Base-by-base conservation (phyloP, 2,329 filamentous ascomycete species). In the Fusarium secorum region DNA sequence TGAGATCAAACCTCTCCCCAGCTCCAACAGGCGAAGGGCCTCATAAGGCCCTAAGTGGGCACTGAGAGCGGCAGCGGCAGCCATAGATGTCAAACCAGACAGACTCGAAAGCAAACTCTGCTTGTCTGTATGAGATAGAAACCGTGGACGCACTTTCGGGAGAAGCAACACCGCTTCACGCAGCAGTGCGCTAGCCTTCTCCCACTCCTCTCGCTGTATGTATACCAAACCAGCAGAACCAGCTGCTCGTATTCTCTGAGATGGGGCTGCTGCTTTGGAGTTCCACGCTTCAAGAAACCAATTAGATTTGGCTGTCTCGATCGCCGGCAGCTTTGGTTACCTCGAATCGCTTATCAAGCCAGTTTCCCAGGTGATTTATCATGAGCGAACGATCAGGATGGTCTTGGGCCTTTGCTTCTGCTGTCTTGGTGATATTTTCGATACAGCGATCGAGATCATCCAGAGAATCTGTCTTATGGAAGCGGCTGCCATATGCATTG, bases 261-360 rank as follows among this genome's bases (percentile, higher is more conserved):
- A 33, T 18, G 28, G 45, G 0, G n/a, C 11, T 4, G 7, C 28
- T 1, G 5, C 2, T 10, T 33, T 14, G 14, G 45, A 33, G 15
- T 49, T 18, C 30, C 28, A 49, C 33, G 11, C 45, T 11, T 49
- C 11, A 4, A 24, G n/a, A 4, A 24, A 20, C 45, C 28, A 49
- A 14, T 32, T 32, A 10, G 2, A 49, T 20, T 7, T 33, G n/a
- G 10, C 45, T 33, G 3, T 49, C n/a, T 7, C 15, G n/a, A 22
- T 33, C 28, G 0, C 2, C 0, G 2, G 11, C 7, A 18, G 15
- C 4, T 24, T 33, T 32, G 1, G n/a, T 20, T 4, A 18, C n/a
- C n/a, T 10, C 2, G 7, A 18, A 22, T 13, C 28, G 15, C 15
- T 49, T 33, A 3, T 33, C 15, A 24, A 49, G 30, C 28, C 28